Conservation (phyloP, 108 stramenopile genomes). For the Pseudonitzschia delicatissima region DNA sequence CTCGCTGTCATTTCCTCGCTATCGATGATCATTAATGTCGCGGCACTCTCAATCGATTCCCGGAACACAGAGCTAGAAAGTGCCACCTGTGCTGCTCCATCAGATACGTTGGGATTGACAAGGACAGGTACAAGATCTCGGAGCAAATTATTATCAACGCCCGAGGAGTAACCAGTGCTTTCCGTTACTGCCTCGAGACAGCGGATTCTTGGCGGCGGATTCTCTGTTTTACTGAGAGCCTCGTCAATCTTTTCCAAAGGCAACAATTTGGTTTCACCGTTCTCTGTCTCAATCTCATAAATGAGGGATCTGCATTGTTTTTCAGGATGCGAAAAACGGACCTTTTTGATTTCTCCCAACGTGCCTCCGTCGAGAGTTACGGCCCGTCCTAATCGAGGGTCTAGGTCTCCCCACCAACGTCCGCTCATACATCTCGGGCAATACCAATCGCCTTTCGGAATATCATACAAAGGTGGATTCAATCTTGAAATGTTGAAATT, state of each 20-base stretch:
- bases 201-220: conserved; percentile 49
- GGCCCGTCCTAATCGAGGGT: conserved; percentile 72
- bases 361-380: conserved; percentile 20
- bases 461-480: conserved; percentile 60
- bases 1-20: conserved; percentile 57
- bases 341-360: conserved; percentile 16
- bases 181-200: conserved; percentile 75
- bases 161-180: conserved; percentile 72
- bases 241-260: conserved; percentile 57
- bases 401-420: conserved; percentile 73
- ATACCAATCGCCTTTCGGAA: conserved; percentile 88
- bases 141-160: conserved; percentile 51
- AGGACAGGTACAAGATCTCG: conserved; percentile 66
- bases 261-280: conserved; percentile 48
- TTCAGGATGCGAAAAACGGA: conserved; percentile 32
- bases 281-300: conserved; percentile 45
- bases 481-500: conserved; percentile 84
- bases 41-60: conserved; percentile 59
- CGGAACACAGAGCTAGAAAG: conserved; percentile 70
- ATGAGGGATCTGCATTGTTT: conserved; percentile 35
- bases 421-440: conserved; percentile 78
- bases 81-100: conserved; percentile 70
- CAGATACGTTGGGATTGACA: conserved; percentile 72
- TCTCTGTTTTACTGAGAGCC: conserved; percentile 38
- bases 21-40: conserved; percentile 49